Conservation (phyloP, 1,284 basidiomycete genomes). For the Cutaneotrichosporon dermatis region DNA sequence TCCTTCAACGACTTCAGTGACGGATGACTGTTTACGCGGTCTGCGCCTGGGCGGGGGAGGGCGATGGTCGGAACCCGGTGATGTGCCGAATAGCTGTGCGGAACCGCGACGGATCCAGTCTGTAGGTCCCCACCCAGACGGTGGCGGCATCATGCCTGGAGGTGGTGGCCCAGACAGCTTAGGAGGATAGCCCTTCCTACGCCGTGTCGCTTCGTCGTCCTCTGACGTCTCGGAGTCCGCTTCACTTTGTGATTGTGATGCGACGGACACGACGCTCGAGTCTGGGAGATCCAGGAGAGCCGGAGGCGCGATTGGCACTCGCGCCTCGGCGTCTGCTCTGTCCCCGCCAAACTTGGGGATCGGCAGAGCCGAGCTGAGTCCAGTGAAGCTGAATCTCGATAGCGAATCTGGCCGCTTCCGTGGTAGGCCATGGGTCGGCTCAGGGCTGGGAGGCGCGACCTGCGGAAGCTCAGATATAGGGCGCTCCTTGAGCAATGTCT, state of each 20-base stretch:
- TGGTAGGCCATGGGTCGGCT: not conserved
- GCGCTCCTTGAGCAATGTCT: constrained; percentile 63
- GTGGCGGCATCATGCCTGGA: constrained; percentile 22
- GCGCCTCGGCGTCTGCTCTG: not conserved
- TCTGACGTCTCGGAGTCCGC: constrained; percentile 3
- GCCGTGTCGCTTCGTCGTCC: constrained; percentile 7
- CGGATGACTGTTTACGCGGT: constrained; percentile 11
- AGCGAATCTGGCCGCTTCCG: not conserved
- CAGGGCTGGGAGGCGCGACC: constrained; percentile 22
- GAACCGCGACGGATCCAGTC: constrained; percentile 42
- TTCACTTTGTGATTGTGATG: not conserved
- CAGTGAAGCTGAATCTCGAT: not conserved
- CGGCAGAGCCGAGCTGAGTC: not conserved
- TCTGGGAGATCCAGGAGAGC: constrained; percentile 16
- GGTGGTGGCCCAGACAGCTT: constrained; percentile 33
- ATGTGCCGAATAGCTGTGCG: constrained; percentile 33
- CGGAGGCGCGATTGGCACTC: constrained; percentile 14
- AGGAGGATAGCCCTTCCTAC: constrained; percentile 36
- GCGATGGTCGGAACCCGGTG: constrained; percentile 4
- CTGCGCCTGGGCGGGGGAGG: constrained; percentile 2
- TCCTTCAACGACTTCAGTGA: constrained; percentile 26
- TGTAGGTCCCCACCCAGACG: constrained; percentile 22
- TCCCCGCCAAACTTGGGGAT: constrained; percentile 13
- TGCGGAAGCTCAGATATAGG: constrained; percentile 29
- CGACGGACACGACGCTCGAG: constrained; percentile 11